These are phyloP conservation scores for Kwoniella mangroviensis DNA, from an alignment of 768 basidiomycete species.

Conservation along the genomic window DNA sequence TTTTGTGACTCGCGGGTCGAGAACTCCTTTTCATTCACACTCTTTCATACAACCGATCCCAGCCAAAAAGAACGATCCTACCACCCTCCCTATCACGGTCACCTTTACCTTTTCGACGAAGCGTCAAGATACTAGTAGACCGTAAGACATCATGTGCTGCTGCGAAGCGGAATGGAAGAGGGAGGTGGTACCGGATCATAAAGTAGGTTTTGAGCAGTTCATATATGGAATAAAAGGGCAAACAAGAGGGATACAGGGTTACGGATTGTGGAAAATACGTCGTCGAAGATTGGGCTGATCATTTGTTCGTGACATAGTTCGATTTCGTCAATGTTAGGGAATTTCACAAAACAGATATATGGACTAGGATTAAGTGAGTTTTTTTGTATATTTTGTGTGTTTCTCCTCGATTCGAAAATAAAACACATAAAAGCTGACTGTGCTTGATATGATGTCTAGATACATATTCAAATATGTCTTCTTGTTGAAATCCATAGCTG, in stretches of 20 bases:
- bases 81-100: no score
- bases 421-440: neutral
- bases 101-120: no score
- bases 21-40: neutral
- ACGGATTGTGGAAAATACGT: no score
- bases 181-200: conserved; percentile 96
- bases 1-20: neutral
- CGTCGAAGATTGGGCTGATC: no score
- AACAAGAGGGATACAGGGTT: no score
- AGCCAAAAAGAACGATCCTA: no score
- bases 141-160: conserved; percentile 57
- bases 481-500: conserved; percentile 92
- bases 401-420: conserved; percentile 1
- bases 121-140: neutral
- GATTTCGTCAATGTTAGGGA: conserved; percentile 95
- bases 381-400: neutral
- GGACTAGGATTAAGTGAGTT: conserved; percentile 82
- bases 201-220: conserved; percentile 64
- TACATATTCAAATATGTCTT: conserved; percentile 92
- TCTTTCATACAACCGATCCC: neutral
- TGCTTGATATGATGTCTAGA: conserved; percentile 59
- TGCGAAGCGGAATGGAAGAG: conserved; percentile 83
- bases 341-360: conserved; percentile 83
- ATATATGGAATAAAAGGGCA: no score
- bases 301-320: conserved; percentile 65